A percentile compares a stretch with the other conserved stretches of the same genome.
Conservation (phyloP, 2,329 filamentous ascomycete species). For the Aspergillus fructus region DNA sequence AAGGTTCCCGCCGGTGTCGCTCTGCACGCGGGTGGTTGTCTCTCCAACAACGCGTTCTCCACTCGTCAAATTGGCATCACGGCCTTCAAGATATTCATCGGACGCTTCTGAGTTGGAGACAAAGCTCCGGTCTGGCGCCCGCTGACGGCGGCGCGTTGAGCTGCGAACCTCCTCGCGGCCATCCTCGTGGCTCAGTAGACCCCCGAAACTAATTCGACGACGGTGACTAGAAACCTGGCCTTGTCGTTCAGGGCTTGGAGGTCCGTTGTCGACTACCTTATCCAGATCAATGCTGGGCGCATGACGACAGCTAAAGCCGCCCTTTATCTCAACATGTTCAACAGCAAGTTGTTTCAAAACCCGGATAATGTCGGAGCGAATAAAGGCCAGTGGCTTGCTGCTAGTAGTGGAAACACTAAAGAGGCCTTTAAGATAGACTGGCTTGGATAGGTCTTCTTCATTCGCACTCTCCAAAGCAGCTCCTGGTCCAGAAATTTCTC, state of each 20-base stretch:
- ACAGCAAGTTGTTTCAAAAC: constrained; percentile 85
- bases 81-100: constrained; percentile 64
- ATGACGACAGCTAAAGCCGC: constrained; percentile 87
- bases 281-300: constrained; percentile 85
- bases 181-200: constrained; percentile 66
- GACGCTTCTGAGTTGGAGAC: constrained; percentile 83
- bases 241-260: constrained; percentile 57
- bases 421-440: constrained; percentile 91
- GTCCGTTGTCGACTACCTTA: constrained; percentile 63
- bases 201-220: constrained; percentile 81
- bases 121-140: constrained; percentile 66
- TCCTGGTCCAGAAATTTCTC: constrained; percentile 64
- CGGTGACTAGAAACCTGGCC: constrained; percentile 58
- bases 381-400: constrained; percentile 81
- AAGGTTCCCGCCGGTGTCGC: constrained; percentile 80
- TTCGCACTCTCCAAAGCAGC: constrained; percentile 52
- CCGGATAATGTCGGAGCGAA: constrained; percentile 84
- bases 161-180: constrained; percentile 60
- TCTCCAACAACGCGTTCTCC: constrained; percentile 70
- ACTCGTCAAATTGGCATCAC: constrained; percentile 47
- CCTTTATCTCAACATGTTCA: constrained; percentile 88
- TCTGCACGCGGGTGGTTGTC: constrained; percentile 89
- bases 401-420: constrained; percentile 98
- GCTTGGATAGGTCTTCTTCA: constrained; percentile 73
- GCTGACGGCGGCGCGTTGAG: constrained; percentile 46